Conservation (phyloP, 1,284 basidiomycete species). For the Leucoagaricus sp. region DNA sequence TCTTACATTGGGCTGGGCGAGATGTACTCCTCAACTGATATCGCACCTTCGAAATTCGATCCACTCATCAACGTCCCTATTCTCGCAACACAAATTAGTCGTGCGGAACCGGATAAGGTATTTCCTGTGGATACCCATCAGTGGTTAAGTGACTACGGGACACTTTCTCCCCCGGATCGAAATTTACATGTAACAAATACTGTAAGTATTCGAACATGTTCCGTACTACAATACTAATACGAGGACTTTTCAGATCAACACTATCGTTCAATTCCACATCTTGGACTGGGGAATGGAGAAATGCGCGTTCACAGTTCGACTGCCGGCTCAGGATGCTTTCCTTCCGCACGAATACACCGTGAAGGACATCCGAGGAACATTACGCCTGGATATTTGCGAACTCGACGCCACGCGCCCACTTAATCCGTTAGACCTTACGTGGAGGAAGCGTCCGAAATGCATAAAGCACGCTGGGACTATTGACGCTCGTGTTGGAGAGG, state of each 20-base stretch:
- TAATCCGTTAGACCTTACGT: conserved; percentile 22
- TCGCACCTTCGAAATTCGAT: conserved; percentile 21
- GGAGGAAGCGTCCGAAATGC: conserved; percentile 25
- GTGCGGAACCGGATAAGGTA: conserved; percentile 21
- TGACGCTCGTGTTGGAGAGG: conserved; percentile 23
- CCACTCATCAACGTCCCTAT: conserved; percentile 26
- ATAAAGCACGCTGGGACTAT: conserved; percentile 18
- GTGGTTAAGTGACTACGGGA: conserved; percentile 28
- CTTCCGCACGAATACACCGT: conserved; percentile 26
- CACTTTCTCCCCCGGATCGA: conserved; percentile 27
- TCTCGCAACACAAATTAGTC: conserved; percentile 24
- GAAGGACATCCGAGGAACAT: conserved; percentile 15
- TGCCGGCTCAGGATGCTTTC: conserved; percentile 21
- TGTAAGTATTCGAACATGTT: conserved; percentile 16
- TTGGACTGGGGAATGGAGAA: conserved; percentile 30
- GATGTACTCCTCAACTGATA: conserved; percentile 19
- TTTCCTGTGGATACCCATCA: conserved; percentile 25
- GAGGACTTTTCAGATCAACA: conserved; percentile 22
- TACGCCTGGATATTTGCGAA: conserved; percentile 26
- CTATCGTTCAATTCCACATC: conserved; percentile 26
- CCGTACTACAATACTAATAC: neutral
- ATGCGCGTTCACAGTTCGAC: conserved; percentile 25
- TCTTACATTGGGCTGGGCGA: conserved; percentile 28
- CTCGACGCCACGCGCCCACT: conserved; percentile 23
- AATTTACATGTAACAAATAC: conserved; percentile 24